Evolutionary conservation across 2,329 filamentous ascomycete species (phyloP).

Genomic region (Emmonsia crescens): DNA sequence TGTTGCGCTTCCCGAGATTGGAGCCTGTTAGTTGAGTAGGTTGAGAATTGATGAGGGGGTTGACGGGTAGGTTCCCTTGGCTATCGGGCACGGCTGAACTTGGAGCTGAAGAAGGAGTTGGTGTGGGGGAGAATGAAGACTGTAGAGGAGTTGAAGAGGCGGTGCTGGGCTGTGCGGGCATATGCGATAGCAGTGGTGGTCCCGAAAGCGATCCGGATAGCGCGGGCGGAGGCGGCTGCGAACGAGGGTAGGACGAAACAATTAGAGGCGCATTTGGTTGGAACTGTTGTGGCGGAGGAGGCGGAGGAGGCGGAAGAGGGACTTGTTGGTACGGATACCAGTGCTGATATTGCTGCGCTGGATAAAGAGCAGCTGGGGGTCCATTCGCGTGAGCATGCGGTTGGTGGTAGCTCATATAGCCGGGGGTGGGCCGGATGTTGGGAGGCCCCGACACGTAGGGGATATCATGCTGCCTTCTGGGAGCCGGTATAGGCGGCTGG

Average conservation of each 20-base stretch:
- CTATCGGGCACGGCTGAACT: slow-evolving; percentile 21
- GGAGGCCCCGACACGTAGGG: slow-evolving; percentile 34
- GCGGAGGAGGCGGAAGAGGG: slow-evolving; percentile 31
- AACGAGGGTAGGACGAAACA: slow-evolving; percentile 34
- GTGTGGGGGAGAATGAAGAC: slow-evolving; percentile 21
- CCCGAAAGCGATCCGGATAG: slow-evolving; percentile 16
- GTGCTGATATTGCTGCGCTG: slow-evolving; percentile 33
- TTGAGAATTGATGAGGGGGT: slow-evolving; percentile 18
- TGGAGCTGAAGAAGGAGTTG: slow-evolving; percentile 22
- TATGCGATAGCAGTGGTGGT: slow-evolving; percentile 15
- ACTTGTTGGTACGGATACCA: slow-evolving; percentile 36
- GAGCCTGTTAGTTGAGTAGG: slow-evolving; percentile 12
- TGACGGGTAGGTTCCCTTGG: slow-evolving; percentile 19
- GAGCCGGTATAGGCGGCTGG: slow-evolving; percentile 41
- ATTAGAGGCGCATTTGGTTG: slow-evolving; percentile 34
- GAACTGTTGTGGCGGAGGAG: slow-evolving; percentile 30
- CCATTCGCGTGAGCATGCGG: slow-evolving; percentile 43
- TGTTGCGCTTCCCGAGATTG: slow-evolving; percentile 12
- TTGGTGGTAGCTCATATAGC: slow-evolving; percentile 47
- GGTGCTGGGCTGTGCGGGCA: slow-evolving; percentile 27
- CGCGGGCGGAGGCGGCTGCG: slow-evolving; percentile 30
- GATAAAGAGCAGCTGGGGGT: slow-evolving; percentile 36
- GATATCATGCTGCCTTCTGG: slow-evolving; percentile 37
- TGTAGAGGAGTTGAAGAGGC: slow-evolving; percentile 27
- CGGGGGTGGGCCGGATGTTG: slow-evolving; percentile 48